These are phyloP conservation scores for Alliaria petiolata DNA, from an alignment of 345 rosid species.

Conservation along the genomic window DNA sequence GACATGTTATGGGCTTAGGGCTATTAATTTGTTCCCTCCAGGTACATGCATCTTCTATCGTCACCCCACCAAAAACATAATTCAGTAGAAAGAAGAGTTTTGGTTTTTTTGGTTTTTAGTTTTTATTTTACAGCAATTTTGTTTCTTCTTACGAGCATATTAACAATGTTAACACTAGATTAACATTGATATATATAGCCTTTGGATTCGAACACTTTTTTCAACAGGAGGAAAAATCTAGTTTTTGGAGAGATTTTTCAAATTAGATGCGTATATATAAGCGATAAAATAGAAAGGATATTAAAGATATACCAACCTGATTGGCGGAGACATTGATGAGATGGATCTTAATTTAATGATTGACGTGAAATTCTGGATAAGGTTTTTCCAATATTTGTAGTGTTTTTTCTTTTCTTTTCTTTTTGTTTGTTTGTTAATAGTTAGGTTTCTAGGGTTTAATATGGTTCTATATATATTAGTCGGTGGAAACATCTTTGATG, in stretches of 20 bases:
- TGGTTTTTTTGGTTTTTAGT: too few relatives aligned
- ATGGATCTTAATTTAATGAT: constrained; percentile 11
- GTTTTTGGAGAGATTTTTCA: neutral
- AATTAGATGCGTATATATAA: neutral
- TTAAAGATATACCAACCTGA: neutral
- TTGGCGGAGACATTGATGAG: constrained; percentile 18
- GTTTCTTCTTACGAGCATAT: too few relatives aligned
- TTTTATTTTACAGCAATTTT: too few relatives aligned
- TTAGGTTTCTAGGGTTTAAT: too few relatives aligned
- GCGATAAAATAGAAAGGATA: neutral
- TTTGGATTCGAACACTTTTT: too few relatives aligned
- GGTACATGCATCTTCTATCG: constrained; percentile 15
- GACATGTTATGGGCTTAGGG: constrained; percentile 24
- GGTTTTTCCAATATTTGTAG: neutral
- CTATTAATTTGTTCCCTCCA: constrained; percentile 10
- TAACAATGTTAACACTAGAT: too few relatives aligned
- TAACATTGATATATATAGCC: too few relatives aligned
- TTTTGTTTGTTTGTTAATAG: too few relatives aligned
- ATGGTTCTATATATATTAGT: too few relatives aligned
- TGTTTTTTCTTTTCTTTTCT: neutral
- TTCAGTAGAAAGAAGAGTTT: too few relatives aligned
- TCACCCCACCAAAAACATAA: constrained; percentile 11
- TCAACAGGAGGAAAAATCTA: neutral
- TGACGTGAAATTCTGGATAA: constrained; percentile 3
- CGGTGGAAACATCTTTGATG: too few relatives aligned